Evolutionary conservation across 495 filamentous ascomycete species (phyloP), one percentile per base, ranked within the genome.

Genomic region (Mytilinidion resinicola): DNA sequence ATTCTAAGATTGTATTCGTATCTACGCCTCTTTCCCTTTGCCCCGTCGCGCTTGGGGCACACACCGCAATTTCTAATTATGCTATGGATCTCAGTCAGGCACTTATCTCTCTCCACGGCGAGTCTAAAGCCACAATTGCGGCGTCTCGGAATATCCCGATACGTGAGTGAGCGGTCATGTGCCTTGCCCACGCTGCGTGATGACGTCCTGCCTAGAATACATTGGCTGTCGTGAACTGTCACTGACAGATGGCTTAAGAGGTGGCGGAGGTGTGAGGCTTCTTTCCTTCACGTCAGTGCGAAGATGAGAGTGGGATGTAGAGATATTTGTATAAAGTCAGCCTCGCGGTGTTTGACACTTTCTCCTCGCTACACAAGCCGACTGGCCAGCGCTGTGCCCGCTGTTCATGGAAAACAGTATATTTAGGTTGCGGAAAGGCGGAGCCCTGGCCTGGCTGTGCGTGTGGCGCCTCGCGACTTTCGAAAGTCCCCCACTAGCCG

Each of bases 11-110:
- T 49, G 20, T 11, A 38, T 53, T 20, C 46, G 25, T 30, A 30
- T 54, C 52, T 19, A 49, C 33, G 38, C 47, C 48, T 38, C 42
- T 43, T 59, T 30, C 25, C 25, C 11, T 30, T 54, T 21, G 17
- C 41, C 35, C 41, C 35, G 33, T 25, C 46, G 14, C 49, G 34
- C 46, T 61, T 37, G 47, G 53, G 52, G 44, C 52, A 35, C 50
- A 56, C 52, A 36, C 52, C 42, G 44, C 52, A 21, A 37, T 25
- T 49, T 53, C 17, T 39, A 57, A 54, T 53, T 21, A 39, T 60
- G 25, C 2, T 30, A 30, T 30, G 25, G 25, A 30, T 6, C 25
- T 30, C 25, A 30, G 25, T 30, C 25, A 30, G 25, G 25, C 25
- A 30, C 3, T 30, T 30, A 30, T 30, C 25, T 30, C 25, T 30